phyloP scores from a whole-genome alignment of 495 filamentous ascomycete genomes.

The Beverwykella pulmonaria region DNA sequence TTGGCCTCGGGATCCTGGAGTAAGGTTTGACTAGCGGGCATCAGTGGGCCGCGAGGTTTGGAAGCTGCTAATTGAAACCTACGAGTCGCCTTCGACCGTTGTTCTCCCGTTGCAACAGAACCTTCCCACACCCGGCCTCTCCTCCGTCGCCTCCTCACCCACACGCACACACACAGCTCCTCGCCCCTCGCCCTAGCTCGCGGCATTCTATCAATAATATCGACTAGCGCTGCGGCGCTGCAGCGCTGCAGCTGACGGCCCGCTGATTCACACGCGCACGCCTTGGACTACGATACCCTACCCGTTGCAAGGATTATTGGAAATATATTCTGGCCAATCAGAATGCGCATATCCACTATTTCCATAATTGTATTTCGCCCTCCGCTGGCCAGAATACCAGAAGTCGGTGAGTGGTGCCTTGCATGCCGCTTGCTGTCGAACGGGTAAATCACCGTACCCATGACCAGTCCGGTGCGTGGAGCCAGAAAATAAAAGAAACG shows the following conservation, averaged over 20 bases:
- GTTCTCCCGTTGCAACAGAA: neutral
- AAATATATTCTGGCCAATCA: neutral
- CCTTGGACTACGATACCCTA: neutral
- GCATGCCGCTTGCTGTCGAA: conserved; percentile 20
- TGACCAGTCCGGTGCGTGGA: neutral
- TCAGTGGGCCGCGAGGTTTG: conserved; percentile 13
- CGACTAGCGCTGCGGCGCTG: too few species aligned
- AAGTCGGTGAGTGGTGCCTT: conserved; percentile 27
- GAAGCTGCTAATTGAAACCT: neutral
- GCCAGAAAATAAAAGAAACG: conserved; percentile 3
- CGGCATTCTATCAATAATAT: too few species aligned
- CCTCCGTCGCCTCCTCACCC: too few species aligned
- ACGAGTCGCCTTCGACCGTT: neutral
- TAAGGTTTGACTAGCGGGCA: conserved; percentile 24
- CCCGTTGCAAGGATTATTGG: neutral
- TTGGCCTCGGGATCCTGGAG: conserved; percentile 13
- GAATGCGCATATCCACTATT: neutral
- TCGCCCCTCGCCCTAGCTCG: too few species aligned
- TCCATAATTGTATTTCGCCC: neutral
- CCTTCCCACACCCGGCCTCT: too few species aligned
- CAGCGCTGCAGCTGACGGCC: conserved; percentile 15
- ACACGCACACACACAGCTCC: too few species aligned
- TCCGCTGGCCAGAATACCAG: neutral
- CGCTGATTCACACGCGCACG: conserved; percentile 18
- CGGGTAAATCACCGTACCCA: conserved; percentile 33